phyloP scores from a whole-genome alignment of 257 asterid species.

The Fraxinus quadrangulata region DNA sequence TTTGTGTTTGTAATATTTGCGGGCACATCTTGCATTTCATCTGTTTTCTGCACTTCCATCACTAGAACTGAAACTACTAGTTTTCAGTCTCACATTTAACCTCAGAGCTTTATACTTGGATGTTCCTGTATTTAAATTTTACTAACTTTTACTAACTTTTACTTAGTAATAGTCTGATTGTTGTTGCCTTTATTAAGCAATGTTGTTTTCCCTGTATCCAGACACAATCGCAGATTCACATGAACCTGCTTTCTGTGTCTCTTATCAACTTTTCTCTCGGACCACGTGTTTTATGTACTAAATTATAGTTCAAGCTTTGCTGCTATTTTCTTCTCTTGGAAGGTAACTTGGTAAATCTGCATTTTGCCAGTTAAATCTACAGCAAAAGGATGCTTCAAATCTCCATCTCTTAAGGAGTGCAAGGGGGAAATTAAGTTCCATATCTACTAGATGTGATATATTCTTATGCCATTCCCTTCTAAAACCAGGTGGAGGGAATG shows the following conservation, averaged over 20 bases:
- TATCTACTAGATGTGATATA: slow-evolving; percentile 27
- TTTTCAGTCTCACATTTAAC: background rate
- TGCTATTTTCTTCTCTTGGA: background rate
- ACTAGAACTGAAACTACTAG: background rate
- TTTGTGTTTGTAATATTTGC: background rate
- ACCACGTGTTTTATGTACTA: background rate
- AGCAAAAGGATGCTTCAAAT: slow-evolving; percentile 43
- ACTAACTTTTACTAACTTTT: background rate
- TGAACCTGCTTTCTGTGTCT: background rate
- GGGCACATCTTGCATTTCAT: background rate
- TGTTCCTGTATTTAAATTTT: background rate
- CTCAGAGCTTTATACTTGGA: background rate
- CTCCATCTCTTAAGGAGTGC: slow-evolving; percentile 27
- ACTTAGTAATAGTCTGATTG: background rate
- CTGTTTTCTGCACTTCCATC: background rate
- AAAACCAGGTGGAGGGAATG: slow-evolving; percentile 40
- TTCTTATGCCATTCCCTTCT: slow-evolving; percentile 39
- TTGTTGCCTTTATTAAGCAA: background rate
- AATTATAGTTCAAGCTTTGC: background rate
- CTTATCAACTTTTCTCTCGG: background rate
- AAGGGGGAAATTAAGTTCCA: slow-evolving; percentile 23
- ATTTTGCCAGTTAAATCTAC: slow-evolving; percentile 20
- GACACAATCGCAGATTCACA: background rate
- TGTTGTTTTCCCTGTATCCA: background rate
- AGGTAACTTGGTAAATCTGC: background rate